A percentile compares a stretch with the other conserved stretches of the same genome.
Evolutionary conservation across 768 basidiomycete genomes (phyloP).

Genomic region (Lenzites betulinus): DNA sequence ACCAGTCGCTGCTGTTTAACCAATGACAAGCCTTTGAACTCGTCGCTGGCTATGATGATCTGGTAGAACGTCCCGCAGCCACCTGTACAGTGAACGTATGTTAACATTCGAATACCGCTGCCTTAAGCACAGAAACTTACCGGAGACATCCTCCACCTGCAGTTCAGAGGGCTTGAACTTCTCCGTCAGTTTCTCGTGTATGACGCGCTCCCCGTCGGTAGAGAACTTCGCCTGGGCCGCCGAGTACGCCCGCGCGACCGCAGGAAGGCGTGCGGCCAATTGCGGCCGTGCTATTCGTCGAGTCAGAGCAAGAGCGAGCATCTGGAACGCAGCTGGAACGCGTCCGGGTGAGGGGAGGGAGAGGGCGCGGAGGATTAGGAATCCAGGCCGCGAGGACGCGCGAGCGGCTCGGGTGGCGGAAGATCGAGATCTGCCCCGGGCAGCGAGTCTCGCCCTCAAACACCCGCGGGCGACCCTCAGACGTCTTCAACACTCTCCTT

Average conservation of each 20-base stretch:
- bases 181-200: slow-evolving; percentile 70
- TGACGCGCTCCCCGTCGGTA: slow-evolving; percentile 67
- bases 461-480: neutral
- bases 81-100: slow-evolving; percentile 46
- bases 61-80: slow-evolving; percentile 98
- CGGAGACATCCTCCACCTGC: slow-evolving; percentile 93
- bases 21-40: slow-evolving; percentile 81
- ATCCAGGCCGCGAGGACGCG: neutral
- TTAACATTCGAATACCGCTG: neutral
- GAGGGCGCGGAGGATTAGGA: slow-evolving; percentile 7
- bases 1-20: slow-evolving; percentile 96
- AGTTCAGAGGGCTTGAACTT: slow-evolving; percentile 80
- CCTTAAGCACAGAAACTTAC: slow-evolving; percentile 40
- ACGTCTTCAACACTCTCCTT: neutral
- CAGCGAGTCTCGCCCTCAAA: neutral
- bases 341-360: neutral
- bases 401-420: neutral
- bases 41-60: slow-evolving; percentile 81
- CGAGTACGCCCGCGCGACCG: slow-evolving; percentile 10
- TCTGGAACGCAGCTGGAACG: slow-evolving; percentile 18
- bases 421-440: slow-evolving; percentile 11
- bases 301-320: slow-evolving; percentile 29
- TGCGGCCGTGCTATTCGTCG: slow-evolving; percentile 22
- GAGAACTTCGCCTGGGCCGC: slow-evolving; percentile 7
- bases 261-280: slow-evolving; percentile 4